Base-by-base conservation (phyloP, 768 basidiomycete species). In the Pleurotus citrinopileatus region DNA sequence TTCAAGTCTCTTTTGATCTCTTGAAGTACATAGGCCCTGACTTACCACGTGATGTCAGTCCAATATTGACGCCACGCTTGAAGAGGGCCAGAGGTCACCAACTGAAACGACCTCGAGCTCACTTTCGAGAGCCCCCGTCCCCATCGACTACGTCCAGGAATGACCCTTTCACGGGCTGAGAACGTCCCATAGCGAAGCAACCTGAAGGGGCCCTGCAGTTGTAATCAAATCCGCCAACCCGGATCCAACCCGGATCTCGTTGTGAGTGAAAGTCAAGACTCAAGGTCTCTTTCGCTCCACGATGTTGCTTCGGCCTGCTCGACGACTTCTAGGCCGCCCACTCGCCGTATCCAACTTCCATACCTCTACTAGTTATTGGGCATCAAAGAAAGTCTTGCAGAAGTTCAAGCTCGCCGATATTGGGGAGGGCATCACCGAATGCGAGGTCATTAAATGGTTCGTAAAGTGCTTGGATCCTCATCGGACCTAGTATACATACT, bases 391-490 rank as follows among this genome's bases (percentile, higher is more conserved):
- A 53, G 67, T 73, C 9, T 56, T 75, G 20, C 74, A 87, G 54
- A 80, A 75, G 7, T 91, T 91, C 74, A 89, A 83, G 54, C 80
- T 91, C 34, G 89, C 89, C 1, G 89, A 92, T 65, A 91, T 94
- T 63, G 91, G 93, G 3, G 91, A 94, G 68, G 92, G 92, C 4
- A 93, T 94, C 59, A 92, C 91, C 20, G 91, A 94, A 67, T 91
- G 89, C 63, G 91, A 95, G 70, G 80, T 94, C 59, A 84, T 95
- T 43, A 86, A 85, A 67, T 94, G 92, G 91, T 89, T 57, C 57
- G 83, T 76, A 12, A 13, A 28, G n/a, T 12, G 47, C 52, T 53
- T 51, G 45, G 42, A 25, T 28, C 40, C 36, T 44, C 57, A 57
- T 59, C 27, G 12, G n/a, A 15, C 25, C 29, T 56, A 42, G 47